Conservation (phyloP, 352 stramenopile genomes). For the Thraustochytrium striatum region DNA sequence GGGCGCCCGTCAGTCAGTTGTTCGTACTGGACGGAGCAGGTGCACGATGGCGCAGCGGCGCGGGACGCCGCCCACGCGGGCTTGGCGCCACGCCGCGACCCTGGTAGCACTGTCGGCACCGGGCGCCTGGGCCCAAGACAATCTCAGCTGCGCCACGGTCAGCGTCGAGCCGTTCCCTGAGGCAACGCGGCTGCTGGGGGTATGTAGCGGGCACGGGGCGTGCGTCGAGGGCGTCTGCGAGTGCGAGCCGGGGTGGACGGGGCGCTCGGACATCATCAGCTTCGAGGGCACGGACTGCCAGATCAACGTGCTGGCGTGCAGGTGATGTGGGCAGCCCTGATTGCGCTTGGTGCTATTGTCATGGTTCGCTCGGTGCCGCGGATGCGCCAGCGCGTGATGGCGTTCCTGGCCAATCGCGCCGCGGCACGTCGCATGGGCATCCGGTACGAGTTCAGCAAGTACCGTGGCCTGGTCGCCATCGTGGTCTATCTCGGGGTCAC, state of each 20-base stretch:
- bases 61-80: too few relatives aligned
- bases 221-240: slow-evolving; percentile 10
- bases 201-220: not conserved
- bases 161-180: not conserved
- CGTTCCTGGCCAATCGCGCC: not conserved
- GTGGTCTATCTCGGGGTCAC: not conserved
- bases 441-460: not conserved
- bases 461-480: slow-evolving; percentile 22
- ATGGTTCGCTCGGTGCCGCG: not conserved
- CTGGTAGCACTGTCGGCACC: too few relatives aligned
- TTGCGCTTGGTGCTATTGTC: not conserved
- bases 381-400: not conserved
- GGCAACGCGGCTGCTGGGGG: not conserved
- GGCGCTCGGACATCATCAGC: slow-evolving; percentile 10
- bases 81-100: too few relatives aligned
- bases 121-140: not conserved
- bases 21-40: too few relatives aligned
- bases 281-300: not conserved
- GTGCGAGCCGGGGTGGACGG: slow-evolving; percentile 19
- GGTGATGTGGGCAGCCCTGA: not conserved
- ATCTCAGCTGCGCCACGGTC: not conserved
- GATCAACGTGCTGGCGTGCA: not conserved
- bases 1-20: too few relatives aligned
- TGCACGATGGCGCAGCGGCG: too few relatives aligned
- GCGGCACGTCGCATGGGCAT: not conserved